These are phyloP conservation scores for Chlorella sp. DNA, from an alignment of 139 green algal species.

Conservation along the genomic window DNA sequence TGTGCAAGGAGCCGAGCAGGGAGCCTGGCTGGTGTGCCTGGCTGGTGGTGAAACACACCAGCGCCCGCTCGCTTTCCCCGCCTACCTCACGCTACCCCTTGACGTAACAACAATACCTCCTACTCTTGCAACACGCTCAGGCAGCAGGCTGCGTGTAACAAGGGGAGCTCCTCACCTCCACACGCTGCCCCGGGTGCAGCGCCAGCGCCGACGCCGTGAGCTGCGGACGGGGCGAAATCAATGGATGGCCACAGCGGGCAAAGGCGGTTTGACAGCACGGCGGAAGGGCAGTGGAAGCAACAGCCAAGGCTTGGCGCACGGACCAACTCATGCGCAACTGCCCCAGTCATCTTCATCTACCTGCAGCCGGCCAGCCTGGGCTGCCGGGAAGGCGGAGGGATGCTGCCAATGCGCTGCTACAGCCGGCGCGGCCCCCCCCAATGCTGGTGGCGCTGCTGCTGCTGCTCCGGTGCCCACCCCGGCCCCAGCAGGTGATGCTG, in stretches of 20 bases:
- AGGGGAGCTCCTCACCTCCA: conserved; percentile 19
- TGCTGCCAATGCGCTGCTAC: neutral
- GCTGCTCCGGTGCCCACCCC: neutral
- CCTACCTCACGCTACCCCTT: too few relatives aligned
- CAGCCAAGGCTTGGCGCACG: too few relatives aligned
- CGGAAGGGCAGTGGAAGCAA: neutral
- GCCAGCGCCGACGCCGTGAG: neutral
- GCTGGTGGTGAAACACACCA: too few relatives aligned
- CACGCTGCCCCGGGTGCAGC: neutral
- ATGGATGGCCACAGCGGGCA: neutral
- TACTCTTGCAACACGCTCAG: too few relatives aligned
- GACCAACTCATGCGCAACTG: too few relatives aligned
- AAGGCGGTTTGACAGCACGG: neutral
- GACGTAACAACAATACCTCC: too few relatives aligned
- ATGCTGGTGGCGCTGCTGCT: neutral
- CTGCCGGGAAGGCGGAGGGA: neutral
- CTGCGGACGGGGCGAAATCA: neutral
- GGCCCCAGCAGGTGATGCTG: neutral
- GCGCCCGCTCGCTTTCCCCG: too few relatives aligned
- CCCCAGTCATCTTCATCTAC: neutral
- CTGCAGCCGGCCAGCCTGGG: neutral
- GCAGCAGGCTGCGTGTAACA: too few relatives aligned
- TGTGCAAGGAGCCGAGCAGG: too few relatives aligned
- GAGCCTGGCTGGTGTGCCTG: too few relatives aligned
- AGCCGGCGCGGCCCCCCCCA: too few relatives aligned